Evolutionary conservation across 768 basidiomycete species (phyloP), one percentile per base, ranked within the genome.

Genomic region (Boletus vermiculosoides): DNA sequence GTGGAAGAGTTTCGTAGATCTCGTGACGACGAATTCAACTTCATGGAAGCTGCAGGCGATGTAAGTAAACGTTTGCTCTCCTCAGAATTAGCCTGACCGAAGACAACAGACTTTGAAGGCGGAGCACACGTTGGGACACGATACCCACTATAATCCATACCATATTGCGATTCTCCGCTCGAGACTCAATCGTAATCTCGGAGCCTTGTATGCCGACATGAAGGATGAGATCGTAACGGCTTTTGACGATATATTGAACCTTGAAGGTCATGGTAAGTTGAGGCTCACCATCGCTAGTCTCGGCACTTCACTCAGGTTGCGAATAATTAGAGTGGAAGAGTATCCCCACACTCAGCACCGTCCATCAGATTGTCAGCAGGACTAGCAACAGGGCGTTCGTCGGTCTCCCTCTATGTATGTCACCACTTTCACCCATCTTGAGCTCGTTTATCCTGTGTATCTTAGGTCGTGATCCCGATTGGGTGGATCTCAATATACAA

Each of bases 1-100:
- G 62, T 79, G 20, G 74, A 80, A 10, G 80, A 82, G 33, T 40
- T 81, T n/a, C 64, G 71, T 7, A 77, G 67, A 53, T 74, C 74
- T n/a, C 67, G 74, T 0, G 77, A 79, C n/a, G 73, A 74, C 37
- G 63, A 65, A 15, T 59, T 82, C 10, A 78, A 75, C 15, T 64
- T 77, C 28, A 8, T 50, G 1, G 73, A 67, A 44, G 72, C 73
- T 2, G 45, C 39, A 6, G n/a, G 31, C 5, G 60, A 61, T 16
- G 60, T 49, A 31, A 40, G 3, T 36, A 12, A 28, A 12, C 3
- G 12, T 34, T 42, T 47, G 0, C 30, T 25, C 2, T 20, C 10
- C 4, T 10, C 34, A 5, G 13, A 11, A n/a, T 36, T 9, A 41
- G 12, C 1, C 25, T 55, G 34, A 55, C 52, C 1, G 5, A 44